Base-by-base conservation (phyloP, 768 basidiomycete genomes). In the Rhodotorula taiwanensis region DNA sequence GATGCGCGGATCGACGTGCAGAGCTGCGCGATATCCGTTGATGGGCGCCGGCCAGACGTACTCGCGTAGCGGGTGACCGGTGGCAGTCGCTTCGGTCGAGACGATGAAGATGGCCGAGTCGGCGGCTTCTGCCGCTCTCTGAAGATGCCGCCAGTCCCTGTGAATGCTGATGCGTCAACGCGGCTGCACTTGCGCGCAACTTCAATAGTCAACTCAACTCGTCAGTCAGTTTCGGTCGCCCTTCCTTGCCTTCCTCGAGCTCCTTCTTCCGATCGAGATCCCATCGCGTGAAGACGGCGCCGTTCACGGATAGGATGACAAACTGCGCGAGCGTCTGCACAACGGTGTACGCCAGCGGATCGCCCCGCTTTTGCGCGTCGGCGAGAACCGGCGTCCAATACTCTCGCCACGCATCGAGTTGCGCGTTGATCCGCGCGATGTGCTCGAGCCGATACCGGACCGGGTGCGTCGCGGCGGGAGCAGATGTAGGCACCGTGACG, bases 371-470 rank as follows among this genome's bases (percentile, higher is more conserved):
- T 36, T 66, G 60, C 27, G 56, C 60, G 8, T 60, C 61, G n/a
- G 47, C 27, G 25, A 67, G 58, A 1, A 67, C 30, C 23, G 66
- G 66, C 50, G 36, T 48, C 66, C 66, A 67, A 48, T 67, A 58
- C 15, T 36, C 34, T 16, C 31, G 20, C 66, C 60, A 62, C 2
- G 36, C 52, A n/a, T 67, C 66, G 33, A 67, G 61, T 33, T 67
- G 42, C 21, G 20, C 36, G 57, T 67, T 63, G 57, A 67, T 67
- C 39, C 33, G 43, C 7, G 39, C 21, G 23, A 67, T 53, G 23
- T 62, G 53, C n/a, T 63, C 60, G 43, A 67, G 58, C 4, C 66
- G 60, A 23, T 59, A 59, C 18, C 65, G 59, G 13, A 61, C 55
- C 2, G 65, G 65, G 31, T 62, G 43, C 21, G 49, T 50, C 15